Percentiles rank a stretch among this genome's conserved stretches.
Evolutionary conservation across 2,329 filamentous ascomycete genomes (phyloP).

Genomic region (Proliferodiscus dingleyae): DNA sequence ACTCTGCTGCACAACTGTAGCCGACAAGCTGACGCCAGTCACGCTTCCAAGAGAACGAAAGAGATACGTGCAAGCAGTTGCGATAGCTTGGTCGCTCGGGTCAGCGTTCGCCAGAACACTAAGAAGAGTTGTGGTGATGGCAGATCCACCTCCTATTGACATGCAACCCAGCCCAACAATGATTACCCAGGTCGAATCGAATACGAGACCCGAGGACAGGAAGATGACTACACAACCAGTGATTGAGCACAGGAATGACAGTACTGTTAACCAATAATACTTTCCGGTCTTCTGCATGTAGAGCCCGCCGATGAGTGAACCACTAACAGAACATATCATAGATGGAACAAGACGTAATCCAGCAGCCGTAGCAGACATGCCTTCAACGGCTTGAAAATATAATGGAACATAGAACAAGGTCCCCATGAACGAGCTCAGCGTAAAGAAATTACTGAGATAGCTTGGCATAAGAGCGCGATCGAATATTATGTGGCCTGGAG

Average conservation of each 20-base stretch:
- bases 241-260: slow-evolving; percentile 48
- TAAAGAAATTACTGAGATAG: slow-evolving; percentile 70
- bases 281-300: slow-evolving; percentile 66
- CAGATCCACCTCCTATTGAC: slow-evolving; percentile 50
- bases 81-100: slow-evolving; percentile 65
- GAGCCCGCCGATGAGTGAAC: slow-evolving; percentile 60
- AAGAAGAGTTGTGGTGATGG: slow-evolving; percentile 67
- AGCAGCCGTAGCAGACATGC: slow-evolving; percentile 56
- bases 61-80: slow-evolving; percentile 74
- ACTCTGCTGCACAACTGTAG: slow-evolving; percentile 66
- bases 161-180: slow-evolving; percentile 50
- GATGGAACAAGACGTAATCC: slow-evolving; percentile 63
- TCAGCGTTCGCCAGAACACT: slow-evolving; percentile 66
- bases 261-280: slow-evolving; percentile 65
- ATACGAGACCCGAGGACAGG: slow-evolving; percentile 50
- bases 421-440: slow-evolving; percentile 51
- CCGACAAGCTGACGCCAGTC: slow-evolving; percentile 56
- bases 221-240: slow-evolving; percentile 52
- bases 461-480: slow-evolving; percentile 60
- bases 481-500: slow-evolving; percentile 69
- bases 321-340: slow-evolving; percentile 56
- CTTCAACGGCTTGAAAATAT: slow-evolving; percentile 70
- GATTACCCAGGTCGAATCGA: slow-evolving; percentile 46
- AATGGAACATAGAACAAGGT: slow-evolving; percentile 63
- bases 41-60: slow-evolving; percentile 73